These are phyloP conservation scores for Gynochthodes officinalis DNA, from an alignment of 257 asterid species.

Conservation along the genomic window DNA sequence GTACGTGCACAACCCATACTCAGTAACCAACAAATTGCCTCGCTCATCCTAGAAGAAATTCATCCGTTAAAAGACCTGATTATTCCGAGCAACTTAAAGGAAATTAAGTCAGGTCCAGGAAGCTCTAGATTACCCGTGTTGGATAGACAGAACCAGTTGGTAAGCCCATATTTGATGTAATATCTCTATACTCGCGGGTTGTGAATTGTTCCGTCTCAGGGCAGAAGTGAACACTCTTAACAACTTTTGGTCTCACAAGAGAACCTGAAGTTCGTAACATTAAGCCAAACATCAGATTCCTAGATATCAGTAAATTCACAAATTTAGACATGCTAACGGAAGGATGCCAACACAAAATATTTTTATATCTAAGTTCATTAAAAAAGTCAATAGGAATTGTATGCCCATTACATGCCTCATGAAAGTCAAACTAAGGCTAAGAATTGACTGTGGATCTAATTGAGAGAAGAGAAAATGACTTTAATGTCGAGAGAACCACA, in stretches of 20 bases:
- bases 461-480: background rate
- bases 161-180: conserved; percentile 85
- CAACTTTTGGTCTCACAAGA: conserved; percentile 98
- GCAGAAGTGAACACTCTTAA: conserved; percentile 94
- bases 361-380: background rate
- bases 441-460: background rate
- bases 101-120: conserved; percentile 10
- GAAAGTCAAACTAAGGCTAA: background rate
- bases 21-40: conserved; percentile 89
- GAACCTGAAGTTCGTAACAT: conserved; percentile 54
- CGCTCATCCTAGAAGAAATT: conserved; percentile 61
- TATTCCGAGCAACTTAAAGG: conserved; percentile 6
- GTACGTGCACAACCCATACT: conserved; percentile 77
- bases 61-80: conserved; percentile 11
- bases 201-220: conserved; percentile 69
- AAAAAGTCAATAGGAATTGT: background rate
- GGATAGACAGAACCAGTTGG: conserved; percentile 98
- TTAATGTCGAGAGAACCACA: background rate
- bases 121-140: conserved; percentile 58
- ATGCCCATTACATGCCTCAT: background rate
- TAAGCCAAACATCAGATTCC: background rate
- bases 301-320: conserved; percentile 8
- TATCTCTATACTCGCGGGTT: conserved; percentile 83
- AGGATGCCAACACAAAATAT: background rate
- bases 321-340: conserved; percentile 13